Conservation (phyloP, 768 basidiomycete species). For the Termitomyces eurrhizus region DNA sequence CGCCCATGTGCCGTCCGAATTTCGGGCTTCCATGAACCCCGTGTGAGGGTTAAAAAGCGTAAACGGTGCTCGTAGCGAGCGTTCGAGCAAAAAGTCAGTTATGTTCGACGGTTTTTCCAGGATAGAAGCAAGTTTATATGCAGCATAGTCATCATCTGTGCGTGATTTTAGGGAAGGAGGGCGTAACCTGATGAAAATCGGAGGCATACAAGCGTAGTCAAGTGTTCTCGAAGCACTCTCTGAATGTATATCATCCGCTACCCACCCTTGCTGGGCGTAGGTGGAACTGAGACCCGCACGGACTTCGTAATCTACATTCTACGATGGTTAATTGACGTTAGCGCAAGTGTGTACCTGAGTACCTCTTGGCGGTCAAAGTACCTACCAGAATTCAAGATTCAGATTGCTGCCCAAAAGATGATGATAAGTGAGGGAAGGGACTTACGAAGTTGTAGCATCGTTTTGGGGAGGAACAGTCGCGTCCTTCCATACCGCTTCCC, state of each 20-base stretch:
- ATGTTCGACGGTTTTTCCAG: slow-evolving; percentile 50
- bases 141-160: slow-evolving; percentile 75
- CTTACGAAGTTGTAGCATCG: slow-evolving; percentile 51
- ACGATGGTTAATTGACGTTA: neutral
- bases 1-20: slow-evolving; percentile 66
- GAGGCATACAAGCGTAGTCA: slow-evolving; percentile 62
- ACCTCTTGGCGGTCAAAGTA: slow-evolving; percentile 76
- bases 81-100: slow-evolving; percentile 43
- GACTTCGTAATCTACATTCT: slow-evolving; percentile 78
- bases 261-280: slow-evolving; percentile 68
- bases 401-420: neutral
- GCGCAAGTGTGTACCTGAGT: neutral
- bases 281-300: slow-evolving; percentile 71
- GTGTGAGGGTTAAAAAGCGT: slow-evolving; percentile 64
- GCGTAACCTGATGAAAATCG: neutral
- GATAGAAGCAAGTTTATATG: slow-evolving; percentile 54
- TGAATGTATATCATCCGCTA: slow-evolving; percentile 74
- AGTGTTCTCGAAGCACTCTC: slow-evolving; percentile 77
- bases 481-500: slow-evolving; percentile 74
- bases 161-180: neutral
- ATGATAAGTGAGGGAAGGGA: neutral
- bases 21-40: slow-evolving; percentile 81
- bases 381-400: slow-evolving; percentile 23
- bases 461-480: slow-evolving; percentile 57
- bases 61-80: slow-evolving; percentile 54